These are phyloP conservation scores for Penicillium sp. DNA, from an alignment of 2,329 filamentous ascomycete species.

Conservation along the genomic window DNA sequence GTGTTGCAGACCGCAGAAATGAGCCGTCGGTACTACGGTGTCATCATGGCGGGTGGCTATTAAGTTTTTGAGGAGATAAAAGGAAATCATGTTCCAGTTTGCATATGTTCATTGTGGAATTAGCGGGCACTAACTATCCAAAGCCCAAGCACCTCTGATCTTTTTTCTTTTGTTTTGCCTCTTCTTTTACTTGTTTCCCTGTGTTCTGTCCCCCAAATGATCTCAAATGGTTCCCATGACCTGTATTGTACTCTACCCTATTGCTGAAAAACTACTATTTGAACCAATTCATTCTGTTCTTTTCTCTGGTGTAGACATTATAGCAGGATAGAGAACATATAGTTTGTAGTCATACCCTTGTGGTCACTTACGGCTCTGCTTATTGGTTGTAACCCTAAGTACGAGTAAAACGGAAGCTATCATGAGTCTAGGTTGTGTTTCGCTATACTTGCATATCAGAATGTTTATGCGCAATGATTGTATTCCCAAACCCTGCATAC, in stretches of 20 bases:
- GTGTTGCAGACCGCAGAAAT: slow-evolving; percentile 69
- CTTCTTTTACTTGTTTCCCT: slow-evolving; percentile 11
- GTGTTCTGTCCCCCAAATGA: slow-evolving; percentile 7
- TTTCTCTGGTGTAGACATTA: neutral
- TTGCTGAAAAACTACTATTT: slow-evolving; percentile 7
- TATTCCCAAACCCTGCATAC: no score
- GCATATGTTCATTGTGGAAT: neutral
- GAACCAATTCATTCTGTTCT: neutral
- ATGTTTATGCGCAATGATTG: no score
- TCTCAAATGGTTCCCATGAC: slow-evolving; percentile 14
- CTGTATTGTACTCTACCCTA: slow-evolving; percentile 13
- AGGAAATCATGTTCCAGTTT: neutral
- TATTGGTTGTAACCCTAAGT: neutral
- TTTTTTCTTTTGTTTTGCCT: slow-evolving; percentile 4
- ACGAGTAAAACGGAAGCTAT: no score
- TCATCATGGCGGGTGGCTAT: slow-evolving; percentile 56
- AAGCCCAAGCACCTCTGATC: neutral
- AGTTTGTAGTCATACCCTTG: neutral
- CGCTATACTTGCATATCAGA: no score
- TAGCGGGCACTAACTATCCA: neutral
- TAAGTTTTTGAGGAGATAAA: slow-evolving; percentile 18
- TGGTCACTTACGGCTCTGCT: neutral
- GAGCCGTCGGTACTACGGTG: slow-evolving; percentile 67
- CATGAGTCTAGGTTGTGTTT: no score
- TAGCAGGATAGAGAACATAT: neutral